phyloP scores from a whole-genome alignment of 2,329 filamentous ascomycete species.

The Penicillium sp. region DNA sequence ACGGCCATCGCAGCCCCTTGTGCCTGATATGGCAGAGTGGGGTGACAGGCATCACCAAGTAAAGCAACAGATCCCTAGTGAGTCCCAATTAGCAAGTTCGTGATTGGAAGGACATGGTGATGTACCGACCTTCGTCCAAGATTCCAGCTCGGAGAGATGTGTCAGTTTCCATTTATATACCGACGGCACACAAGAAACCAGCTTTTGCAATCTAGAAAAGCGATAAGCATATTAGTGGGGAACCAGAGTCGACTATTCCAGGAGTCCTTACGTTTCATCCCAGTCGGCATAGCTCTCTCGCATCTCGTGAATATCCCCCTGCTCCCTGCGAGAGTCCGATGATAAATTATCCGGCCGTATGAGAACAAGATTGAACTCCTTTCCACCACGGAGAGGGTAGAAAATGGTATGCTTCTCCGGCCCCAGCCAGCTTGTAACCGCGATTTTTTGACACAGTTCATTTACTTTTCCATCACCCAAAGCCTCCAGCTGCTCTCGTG shows the following conservation, averaged over 20 bases:
- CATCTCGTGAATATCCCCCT: constrained; percentile 61
- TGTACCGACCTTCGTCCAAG: constrained; percentile 34
- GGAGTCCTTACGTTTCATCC: constrained; percentile 51
- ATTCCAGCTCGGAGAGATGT: constrained; percentile 44
- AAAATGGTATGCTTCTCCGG: constrained; percentile 60
- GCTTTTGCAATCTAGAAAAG: constrained; percentile 21
- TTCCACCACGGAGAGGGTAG: constrained; percentile 60
- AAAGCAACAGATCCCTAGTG: constrained; percentile 18
- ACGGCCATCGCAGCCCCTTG: constrained; percentile 66
- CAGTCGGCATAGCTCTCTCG: constrained; percentile 57
- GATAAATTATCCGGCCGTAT: constrained; percentile 57
- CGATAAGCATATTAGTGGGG: background rate
- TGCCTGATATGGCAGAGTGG: constrained; percentile 61
- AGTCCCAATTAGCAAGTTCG: background rate
- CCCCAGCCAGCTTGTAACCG: constrained; percentile 62
- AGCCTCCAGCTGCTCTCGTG: constrained; percentile 48
- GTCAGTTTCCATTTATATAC: constrained; percentile 68
- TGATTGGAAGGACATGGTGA: background rate
- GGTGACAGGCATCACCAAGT: constrained; percentile 60
- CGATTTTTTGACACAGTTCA: constrained; percentile 52
- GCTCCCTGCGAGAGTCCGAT: constrained; percentile 26
- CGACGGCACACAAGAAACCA: constrained; percentile 51
- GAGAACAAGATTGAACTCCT: constrained; percentile 64
- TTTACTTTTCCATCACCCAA: constrained; percentile 33
- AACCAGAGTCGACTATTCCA: background rate